Conservation (phyloP, 345 rosid genomes). For the Eucalyptus caleyi region DNA sequence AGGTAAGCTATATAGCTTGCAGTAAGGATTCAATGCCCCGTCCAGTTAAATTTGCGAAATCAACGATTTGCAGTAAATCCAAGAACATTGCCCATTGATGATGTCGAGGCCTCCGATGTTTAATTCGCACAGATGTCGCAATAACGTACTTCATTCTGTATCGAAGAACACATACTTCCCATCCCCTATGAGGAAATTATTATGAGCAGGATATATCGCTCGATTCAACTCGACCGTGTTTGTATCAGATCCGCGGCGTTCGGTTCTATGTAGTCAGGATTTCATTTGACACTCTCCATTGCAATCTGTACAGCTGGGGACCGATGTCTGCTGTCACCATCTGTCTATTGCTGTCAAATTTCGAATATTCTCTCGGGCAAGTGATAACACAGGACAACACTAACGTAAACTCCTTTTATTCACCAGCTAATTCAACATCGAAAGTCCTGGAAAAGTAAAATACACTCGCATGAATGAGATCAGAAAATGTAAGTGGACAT, state of each 20-base stretch:
- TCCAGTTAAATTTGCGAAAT: not conserved
- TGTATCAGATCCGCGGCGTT: not conserved
- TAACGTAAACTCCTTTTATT: not conserved
- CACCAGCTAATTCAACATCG: not conserved
- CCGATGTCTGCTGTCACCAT: not conserved
- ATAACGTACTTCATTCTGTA: not conserved
- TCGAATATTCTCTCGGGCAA: not conserved
- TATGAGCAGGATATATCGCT: not conserved
- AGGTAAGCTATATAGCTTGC: not conserved
- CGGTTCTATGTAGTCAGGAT: not conserved
- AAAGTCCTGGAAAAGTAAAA: not conserved
- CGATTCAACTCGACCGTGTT: not conserved
- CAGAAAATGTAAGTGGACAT: conserved; percentile 63
- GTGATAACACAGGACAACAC: not conserved
- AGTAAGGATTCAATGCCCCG: not conserved
- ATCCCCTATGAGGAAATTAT: not conserved
- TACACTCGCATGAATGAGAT: not conserved
- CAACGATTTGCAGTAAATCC: not conserved
- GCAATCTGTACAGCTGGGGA: not conserved
- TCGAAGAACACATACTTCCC: not conserved
- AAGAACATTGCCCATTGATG: not conserved
- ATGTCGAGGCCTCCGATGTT: not conserved
- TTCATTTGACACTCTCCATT: not conserved
- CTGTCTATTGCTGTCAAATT: not conserved
- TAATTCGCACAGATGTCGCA: not conserved